phyloP scores from a whole-genome alignment of 306 rosid genomes.

The Quercus gilva region DNA sequence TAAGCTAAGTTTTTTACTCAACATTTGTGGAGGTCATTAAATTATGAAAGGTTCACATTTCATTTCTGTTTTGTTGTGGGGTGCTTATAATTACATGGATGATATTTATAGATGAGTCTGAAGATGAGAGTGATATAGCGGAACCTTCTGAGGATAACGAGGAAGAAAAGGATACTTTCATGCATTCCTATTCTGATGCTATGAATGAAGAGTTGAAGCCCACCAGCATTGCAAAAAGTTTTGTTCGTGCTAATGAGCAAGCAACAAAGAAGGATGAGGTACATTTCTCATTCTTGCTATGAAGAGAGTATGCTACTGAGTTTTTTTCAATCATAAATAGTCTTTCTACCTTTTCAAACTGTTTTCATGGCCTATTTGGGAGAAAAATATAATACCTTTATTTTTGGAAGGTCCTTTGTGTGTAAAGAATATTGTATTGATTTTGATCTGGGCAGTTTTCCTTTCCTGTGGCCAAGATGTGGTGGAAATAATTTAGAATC shows the following conservation, averaged over 20 bases:
- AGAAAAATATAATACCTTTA: too few relatives aligned
- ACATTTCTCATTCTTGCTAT: conserved; percentile 25
- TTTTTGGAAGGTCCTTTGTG: too few relatives aligned
- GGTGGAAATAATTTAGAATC: too few relatives aligned
- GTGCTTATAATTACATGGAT: conserved; percentile 13
- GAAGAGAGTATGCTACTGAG: not conserved
- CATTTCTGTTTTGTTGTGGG: not conserved
- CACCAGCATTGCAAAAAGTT: conserved; percentile 74
- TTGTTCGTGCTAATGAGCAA: conserved; percentile 75
- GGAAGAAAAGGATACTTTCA: conserved; percentile 50
- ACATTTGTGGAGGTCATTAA: conserved; percentile 14
- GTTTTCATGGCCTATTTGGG: too few relatives aligned
- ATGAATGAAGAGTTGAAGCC: conserved; percentile 67
- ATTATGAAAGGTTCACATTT: not conserved
- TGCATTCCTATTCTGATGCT: conserved; percentile 70
- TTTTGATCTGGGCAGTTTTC: too few relatives aligned
- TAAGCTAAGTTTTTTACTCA: not conserved
- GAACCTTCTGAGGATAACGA: conserved; percentile 36
- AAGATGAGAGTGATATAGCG: conserved; percentile 51
- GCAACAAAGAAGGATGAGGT: conserved; percentile 71
- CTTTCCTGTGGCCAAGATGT: too few relatives aligned
- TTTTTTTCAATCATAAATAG: too few relatives aligned
- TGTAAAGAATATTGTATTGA: too few relatives aligned
- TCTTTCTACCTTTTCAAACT: too few relatives aligned
- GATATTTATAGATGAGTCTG: conserved; percentile 60